Conservation (phyloP, 2,329 filamentous ascomycete species). For the Lachnellula suecica region DNA sequence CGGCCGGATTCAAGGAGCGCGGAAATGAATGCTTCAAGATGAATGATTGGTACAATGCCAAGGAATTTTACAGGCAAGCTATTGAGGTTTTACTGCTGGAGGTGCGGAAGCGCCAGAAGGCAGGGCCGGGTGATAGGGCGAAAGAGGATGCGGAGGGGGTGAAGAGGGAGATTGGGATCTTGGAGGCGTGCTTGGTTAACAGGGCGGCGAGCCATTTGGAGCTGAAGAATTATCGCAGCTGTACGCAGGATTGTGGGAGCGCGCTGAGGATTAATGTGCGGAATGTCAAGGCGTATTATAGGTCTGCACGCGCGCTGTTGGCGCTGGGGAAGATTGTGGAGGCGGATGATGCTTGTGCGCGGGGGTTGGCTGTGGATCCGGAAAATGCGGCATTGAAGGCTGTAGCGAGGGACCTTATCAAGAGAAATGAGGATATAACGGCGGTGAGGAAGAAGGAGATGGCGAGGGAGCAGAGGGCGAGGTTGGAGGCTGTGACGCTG, state of each 20-base stretch:
- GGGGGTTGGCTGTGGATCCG: conserved; percentile 71
- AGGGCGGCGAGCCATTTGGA: conserved; percentile 87
- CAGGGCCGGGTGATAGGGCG: conserved; percentile 37
- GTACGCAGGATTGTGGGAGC: conserved; percentile 79
- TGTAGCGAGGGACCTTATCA: conserved; percentile 62
- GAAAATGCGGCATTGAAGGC: conserved; percentile 65
- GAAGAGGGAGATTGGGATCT: conserved; percentile 56
- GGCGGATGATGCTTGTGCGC: conserved; percentile 74
- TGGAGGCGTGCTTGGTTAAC: conserved; percentile 81
- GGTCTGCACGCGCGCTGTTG: conserved; percentile 75
- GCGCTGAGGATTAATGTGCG: conserved; percentile 74
- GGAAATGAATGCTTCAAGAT: conserved; percentile 85
- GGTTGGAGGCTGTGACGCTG: conserved; percentile 60
- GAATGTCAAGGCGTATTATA: conserved; percentile 91
- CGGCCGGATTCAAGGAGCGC: conserved; percentile 81
- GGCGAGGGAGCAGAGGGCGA: conserved; percentile 53
- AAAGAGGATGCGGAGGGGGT: conserved; percentile 42
- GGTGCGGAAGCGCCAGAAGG: conserved; percentile 52
- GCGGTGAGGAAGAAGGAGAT: conserved; percentile 55
- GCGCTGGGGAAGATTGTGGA: conserved; percentile 76
- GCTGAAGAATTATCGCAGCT: conserved; percentile 83
- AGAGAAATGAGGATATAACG: conserved; percentile 55
- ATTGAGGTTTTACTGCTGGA: conserved; percentile 68
- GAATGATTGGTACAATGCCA: conserved; percentile 76
- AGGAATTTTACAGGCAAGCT: conserved; percentile 91